Percentiles rank a stretch among this genome's conserved stretches.
Evolutionary conservation across 441 rosid species (phyloP).

Genomic region (Brassica balearica): DNA sequence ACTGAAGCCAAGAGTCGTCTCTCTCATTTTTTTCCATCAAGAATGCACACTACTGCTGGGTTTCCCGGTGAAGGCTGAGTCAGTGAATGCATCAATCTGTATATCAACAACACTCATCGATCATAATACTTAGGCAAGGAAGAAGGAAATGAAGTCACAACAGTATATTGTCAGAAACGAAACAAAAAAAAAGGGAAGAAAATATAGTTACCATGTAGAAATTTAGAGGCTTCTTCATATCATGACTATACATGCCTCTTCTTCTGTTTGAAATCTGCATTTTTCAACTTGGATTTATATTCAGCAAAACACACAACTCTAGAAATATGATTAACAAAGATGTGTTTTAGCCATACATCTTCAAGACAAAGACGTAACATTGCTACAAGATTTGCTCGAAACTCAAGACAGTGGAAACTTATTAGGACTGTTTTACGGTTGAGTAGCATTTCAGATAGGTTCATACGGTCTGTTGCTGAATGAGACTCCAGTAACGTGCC

Average conservation of each 20-base stretch:
- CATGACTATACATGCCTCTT: not conserved
- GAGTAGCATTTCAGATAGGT: not conserved
- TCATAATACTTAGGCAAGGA: not conserved
- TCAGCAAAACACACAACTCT: too few relatives aligned
- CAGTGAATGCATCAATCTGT: not conserved
- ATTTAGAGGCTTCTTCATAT: not conserved
- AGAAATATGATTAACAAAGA: too few relatives aligned
- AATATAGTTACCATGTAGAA: not conserved
- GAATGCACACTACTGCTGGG: slow-evolving; percentile 2
- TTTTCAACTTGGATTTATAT: too few relatives aligned
- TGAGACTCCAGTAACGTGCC: slow-evolving; percentile 61
- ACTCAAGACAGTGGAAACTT: not conserved
- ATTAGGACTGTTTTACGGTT: not conserved
- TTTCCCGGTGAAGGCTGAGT: slow-evolving; percentile 3
- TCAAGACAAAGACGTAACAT: not conserved
- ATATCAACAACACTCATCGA: not conserved
- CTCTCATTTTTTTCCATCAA: not conserved
- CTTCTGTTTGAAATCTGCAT: not conserved
- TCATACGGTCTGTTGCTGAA: slow-evolving; percentile 16
- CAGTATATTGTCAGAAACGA: too few relatives aligned
- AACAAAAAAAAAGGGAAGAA: not conserved
- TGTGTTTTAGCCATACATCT: too few relatives aligned
- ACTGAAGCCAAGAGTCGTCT: slow-evolving; percentile 11
- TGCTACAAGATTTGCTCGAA: not conserved
- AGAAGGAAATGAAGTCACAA: not conserved